These are phyloP conservation scores for Erysimum cheiranthoides DNA, from an alignment of 345 rosid genomes.

Conservation along the genomic window DNA sequence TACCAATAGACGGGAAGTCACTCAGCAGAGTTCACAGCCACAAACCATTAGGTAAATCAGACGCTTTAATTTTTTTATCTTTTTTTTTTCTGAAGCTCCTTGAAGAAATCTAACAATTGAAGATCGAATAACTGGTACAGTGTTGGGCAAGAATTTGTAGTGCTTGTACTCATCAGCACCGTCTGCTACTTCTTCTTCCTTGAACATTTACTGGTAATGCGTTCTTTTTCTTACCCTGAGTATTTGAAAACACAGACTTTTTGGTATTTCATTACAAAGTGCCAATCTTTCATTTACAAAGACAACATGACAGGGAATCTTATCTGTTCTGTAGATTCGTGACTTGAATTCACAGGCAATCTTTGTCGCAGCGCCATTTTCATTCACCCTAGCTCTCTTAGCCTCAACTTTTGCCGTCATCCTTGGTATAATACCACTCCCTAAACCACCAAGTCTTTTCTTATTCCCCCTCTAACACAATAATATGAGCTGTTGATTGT, in stretches of 20 bases:
- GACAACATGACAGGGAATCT: constrained; percentile 5
- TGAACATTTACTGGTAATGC: constrained; percentile 85
- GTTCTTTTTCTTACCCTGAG: constrained; percentile 17
- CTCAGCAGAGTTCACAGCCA: constrained; percentile 53
- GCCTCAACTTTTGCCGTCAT: constrained; percentile 73
- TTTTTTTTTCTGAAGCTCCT: background rate
- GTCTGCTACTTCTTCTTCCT: constrained; percentile 97
- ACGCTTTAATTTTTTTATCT: background rate
- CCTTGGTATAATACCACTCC: constrained; percentile 55
- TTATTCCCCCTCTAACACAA: background rate
- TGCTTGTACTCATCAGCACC: constrained; percentile 86
- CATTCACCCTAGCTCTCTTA: constrained; percentile 72
- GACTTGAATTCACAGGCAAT: constrained; percentile 74
- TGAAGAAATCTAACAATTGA: constrained; percentile 13
- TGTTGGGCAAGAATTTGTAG: constrained; percentile 93
- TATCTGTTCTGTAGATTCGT: constrained; percentile 55
- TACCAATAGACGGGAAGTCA: constrained; percentile 54
- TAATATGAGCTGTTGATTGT: background rate
- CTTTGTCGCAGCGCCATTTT: constrained; percentile 82
- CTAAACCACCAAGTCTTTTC: background rate
- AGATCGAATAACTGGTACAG: constrained; percentile 52
- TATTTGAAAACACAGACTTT: background rate
- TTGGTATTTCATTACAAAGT: background rate
- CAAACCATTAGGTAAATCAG: constrained; percentile 63
- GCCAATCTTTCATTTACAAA: constrained; percentile 2